Conservation (phyloP, 352 stramenopile genomes). For the Pythium volutum region DNA sequence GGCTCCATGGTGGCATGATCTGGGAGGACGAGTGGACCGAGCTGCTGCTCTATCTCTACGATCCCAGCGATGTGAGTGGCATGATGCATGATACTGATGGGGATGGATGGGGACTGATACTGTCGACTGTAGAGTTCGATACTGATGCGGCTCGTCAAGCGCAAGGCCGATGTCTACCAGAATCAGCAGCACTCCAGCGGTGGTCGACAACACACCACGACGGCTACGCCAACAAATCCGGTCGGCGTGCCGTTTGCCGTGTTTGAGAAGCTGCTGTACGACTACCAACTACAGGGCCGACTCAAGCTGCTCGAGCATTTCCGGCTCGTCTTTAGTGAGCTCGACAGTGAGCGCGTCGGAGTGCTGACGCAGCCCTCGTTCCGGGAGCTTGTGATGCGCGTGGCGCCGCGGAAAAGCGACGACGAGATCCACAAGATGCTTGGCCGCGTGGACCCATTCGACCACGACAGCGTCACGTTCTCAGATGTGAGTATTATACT, state of each 20-base stretch:
- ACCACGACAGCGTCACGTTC: conserved; percentile 77
- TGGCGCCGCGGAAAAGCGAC: conserved; percentile 8
- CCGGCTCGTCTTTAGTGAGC: conserved; percentile 38
- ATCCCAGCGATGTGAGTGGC: conserved; percentile 55
- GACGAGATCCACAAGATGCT: conserved; percentile 38
- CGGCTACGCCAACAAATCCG: no score
- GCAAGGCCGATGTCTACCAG: conserved; percentile 37
- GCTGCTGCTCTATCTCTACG: conserved; percentile 75
- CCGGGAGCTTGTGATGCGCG: conserved; percentile 10
- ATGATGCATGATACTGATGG: not conserved
- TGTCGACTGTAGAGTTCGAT: conserved; percentile 39
- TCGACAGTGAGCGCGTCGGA: conserved; percentile 54
- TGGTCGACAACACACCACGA: not conserved
- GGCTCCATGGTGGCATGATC: conserved; percentile 34
- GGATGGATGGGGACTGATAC: not conserved
- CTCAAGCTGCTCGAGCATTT: conserved; percentile 63
- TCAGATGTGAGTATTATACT: conserved; percentile 35
- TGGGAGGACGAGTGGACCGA: conserved; percentile 70
- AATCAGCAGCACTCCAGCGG: not conserved
- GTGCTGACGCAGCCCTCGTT: conserved; percentile 32
- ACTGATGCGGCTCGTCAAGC: conserved; percentile 42
- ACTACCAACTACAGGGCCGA: conserved; percentile 67
- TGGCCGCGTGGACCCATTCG: conserved; percentile 54
- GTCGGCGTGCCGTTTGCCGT: conserved; percentile 40
- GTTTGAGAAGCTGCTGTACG: conserved; percentile 71